Conservation (phyloP, 306 rosid species). For the Adenanthera pavonina region DNA sequence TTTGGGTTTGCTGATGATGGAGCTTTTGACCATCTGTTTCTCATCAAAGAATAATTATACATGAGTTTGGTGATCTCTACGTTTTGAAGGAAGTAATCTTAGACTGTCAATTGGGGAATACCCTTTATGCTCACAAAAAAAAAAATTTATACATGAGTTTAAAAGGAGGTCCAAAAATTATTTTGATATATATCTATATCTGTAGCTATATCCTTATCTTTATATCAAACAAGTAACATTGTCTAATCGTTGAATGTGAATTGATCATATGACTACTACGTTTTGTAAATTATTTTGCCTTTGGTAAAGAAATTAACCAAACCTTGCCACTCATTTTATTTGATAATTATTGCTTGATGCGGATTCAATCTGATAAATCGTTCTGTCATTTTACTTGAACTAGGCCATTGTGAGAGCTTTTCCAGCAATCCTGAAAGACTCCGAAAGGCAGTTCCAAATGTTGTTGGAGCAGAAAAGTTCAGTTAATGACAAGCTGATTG, state of each 20-base stretch:
- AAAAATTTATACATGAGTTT: no score
- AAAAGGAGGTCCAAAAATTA: constrained; percentile 13
- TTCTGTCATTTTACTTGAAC: constrained; percentile 40
- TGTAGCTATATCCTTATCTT: no score
- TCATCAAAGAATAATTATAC: background rate
- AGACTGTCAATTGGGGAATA: no score
- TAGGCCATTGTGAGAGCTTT: constrained; percentile 71
- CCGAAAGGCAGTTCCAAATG: constrained; percentile 62
- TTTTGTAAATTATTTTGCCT: constrained; percentile 8
- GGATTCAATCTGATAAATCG: constrained; percentile 26
- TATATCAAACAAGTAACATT: background rate
- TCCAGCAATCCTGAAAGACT: constrained; percentile 82
- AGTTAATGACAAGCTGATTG: constrained; percentile 69
- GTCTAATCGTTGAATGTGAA: constrained; percentile 11
- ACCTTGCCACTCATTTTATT: constrained; percentile 15
- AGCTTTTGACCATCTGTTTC: background rate
- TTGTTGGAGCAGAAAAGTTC: constrained; percentile 61
- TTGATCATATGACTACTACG: background rate
- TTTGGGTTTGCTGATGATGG: background rate
- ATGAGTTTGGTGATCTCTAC: no score
- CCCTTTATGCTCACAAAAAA: no score
- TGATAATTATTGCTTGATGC: background rate
- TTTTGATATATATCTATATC: background rate
- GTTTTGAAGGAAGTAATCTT: no score
- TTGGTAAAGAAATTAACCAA: constrained; percentile 25